Conservation (phyloP, 305 asterid species). For the Vinca major region DNA sequence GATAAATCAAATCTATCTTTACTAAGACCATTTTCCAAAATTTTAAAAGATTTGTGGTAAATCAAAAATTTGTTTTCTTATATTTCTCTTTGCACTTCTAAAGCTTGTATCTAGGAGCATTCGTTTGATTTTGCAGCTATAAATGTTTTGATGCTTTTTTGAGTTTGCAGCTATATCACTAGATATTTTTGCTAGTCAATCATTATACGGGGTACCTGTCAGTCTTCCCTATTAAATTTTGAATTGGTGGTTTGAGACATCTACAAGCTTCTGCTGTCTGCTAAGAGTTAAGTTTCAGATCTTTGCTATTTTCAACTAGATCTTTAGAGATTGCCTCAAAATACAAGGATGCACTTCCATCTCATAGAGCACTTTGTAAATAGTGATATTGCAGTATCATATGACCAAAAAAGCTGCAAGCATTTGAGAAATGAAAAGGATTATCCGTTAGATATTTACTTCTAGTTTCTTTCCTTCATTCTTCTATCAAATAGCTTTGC, state of each 20-base stretch:
- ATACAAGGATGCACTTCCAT: background rate
- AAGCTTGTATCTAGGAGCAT: background rate
- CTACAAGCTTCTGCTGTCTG: background rate
- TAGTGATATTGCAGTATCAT: background rate
- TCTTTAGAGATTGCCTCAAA: background rate
- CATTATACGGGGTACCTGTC: background rate
- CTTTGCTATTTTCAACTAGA: background rate
- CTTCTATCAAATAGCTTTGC: slow-evolving; percentile 1
- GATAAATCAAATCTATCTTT: background rate
- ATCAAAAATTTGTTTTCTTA: background rate
- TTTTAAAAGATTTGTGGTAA: background rate
- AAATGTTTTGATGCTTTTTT: background rate
- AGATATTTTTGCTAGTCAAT: background rate
- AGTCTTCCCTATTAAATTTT: background rate
- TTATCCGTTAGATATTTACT: too few species aligned
- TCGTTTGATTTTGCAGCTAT: too few species aligned
- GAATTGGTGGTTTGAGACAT: background rate
- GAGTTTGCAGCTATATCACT: background rate
- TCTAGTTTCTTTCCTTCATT: background rate
- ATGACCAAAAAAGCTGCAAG: background rate
- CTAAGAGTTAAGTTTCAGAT: background rate
- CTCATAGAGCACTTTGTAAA: background rate
- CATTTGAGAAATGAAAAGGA: background rate
- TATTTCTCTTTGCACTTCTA: background rate
- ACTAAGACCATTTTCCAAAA: background rate